Conservation (phyloP, 805 yeast species). For the Candida coquimbonensis region DNA sequence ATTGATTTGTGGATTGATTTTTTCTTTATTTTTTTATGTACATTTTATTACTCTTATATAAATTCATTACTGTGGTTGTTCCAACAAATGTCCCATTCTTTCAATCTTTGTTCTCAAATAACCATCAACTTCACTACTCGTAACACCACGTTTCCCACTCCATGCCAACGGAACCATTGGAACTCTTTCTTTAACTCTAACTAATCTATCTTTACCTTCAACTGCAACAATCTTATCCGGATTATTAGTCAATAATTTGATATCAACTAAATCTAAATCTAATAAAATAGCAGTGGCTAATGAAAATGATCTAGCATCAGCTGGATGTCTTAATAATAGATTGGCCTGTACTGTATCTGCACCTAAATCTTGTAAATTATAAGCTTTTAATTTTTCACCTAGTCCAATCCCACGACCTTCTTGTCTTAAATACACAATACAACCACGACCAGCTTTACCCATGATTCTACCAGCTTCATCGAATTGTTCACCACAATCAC, state of each 20-base stretch:
- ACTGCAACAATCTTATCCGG: conserved; percentile 96
- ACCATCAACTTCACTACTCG: conserved; percentile 83
- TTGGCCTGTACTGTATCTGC: conserved; percentile 99
- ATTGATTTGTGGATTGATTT: no score
- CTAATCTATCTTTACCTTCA: conserved; percentile 71
- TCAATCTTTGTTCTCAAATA: conserved; percentile 91
- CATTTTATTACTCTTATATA: not conserved
- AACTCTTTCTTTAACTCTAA: conserved; percentile 78
- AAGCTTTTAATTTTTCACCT: conserved; percentile 96
- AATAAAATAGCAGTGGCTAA: conserved; percentile 87
- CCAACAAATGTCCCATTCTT: conserved; percentile 92
- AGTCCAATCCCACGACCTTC: conserved; percentile 98
- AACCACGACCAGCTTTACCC: conserved; percentile 85
- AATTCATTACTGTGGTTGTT: conserved; percentile 28
- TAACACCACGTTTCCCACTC: conserved; percentile 51
- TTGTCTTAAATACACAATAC: conserved; percentile 91
- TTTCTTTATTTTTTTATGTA: no score
- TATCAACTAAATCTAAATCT: conserved; percentile 69
- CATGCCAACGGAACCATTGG: conserved; percentile 98
- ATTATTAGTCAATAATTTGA: conserved; percentile 83
- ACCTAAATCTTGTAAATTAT: conserved; percentile 93
- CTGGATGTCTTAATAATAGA: conserved; percentile 87
- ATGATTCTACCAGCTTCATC: conserved; percentile 95
- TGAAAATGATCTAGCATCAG: conserved; percentile 92
- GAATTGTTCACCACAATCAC: conserved; percentile 99